Evolutionary conservation across 176 grass and related monocot species (phyloP).

Genomic region (Oryza longistaminata): DNA sequence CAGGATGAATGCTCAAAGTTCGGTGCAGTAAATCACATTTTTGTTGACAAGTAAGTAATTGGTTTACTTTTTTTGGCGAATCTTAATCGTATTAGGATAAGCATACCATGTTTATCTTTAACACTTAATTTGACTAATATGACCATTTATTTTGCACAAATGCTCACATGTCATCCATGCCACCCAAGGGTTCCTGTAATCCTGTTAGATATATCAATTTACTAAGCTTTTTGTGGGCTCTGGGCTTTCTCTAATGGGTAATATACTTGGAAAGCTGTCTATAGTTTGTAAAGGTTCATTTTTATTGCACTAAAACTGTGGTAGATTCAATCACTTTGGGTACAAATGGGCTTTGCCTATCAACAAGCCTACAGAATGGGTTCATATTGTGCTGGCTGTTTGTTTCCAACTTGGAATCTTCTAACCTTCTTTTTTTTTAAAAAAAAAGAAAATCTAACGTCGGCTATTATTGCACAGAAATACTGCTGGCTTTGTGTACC

Average conservation of each 20-base stretch:
- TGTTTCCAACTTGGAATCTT: neutral
- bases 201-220: too few relatives aligned
- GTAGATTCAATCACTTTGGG: neutral
- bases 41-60: constrained; percentile 75
- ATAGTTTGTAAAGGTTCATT: neutral
- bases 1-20: constrained; percentile 85
- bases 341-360: neutral
- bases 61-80: neutral
- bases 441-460: neutral
- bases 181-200: too few relatives aligned
- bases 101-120: too few relatives aligned
- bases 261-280: neutral
- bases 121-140: too few relatives aligned
- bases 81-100: too few relatives aligned
- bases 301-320: neutral
- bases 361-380: too few relatives aligned
- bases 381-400: neutral
- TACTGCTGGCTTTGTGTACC: constrained; percentile 82
- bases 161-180: too few relatives aligned
- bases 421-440: neutral
- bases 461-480: constrained; percentile 42
- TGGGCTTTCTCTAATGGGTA: too few relatives aligned
- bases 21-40: constrained; percentile 72
- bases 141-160: too few relatives aligned
- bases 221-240: too few relatives aligned